phyloP scores from a whole-genome alignment of 106 monocot species.

The Dioscorea alata region DNA sequence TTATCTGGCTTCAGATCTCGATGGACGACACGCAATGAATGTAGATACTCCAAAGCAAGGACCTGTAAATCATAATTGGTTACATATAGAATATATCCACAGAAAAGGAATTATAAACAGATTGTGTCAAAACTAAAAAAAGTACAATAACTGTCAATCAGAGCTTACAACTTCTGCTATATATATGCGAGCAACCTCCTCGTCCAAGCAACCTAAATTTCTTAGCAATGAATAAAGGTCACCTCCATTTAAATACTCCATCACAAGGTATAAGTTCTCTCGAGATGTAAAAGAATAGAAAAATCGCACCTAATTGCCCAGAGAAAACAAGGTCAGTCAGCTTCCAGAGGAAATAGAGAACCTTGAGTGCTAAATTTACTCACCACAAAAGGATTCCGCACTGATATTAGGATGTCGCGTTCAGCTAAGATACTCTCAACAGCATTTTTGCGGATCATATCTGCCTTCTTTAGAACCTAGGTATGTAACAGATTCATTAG shows the following conservation, averaged over 20 bases:
- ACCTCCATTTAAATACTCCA: conserved; percentile 99
- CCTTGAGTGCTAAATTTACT: conserved; percentile 7
- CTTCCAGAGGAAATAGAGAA: not conserved
- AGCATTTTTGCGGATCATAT: conserved; percentile 99
- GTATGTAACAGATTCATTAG: not conserved
- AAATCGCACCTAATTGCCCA: conserved; percentile 62
- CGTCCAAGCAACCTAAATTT: conserved; percentile 94
- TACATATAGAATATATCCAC: not conserved
- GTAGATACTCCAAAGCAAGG: conserved; percentile 96
- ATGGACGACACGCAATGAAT: conserved; percentile 87
- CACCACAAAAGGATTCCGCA: conserved; percentile 99
- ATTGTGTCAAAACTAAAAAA: too few relatives aligned
- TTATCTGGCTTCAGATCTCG: conserved; percentile 98
- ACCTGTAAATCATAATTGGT: conserved; percentile 37
- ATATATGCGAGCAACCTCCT: conserved; percentile 88
- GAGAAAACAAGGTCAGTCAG: not conserved
- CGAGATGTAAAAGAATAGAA: conserved; percentile 97
- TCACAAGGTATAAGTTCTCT: conserved; percentile 96
- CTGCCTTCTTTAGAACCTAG: conserved; percentile 96
- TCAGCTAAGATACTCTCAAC: conserved; percentile 99
- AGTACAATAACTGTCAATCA: not conserved
- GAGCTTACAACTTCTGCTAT: conserved; percentile 98
- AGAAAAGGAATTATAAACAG: not conserved
- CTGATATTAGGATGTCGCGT: conserved; percentile 93
- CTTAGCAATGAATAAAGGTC: conserved; percentile 93